A percentile compares a stretch with the other conserved stretches of the same genome.
Evolutionary conservation across 2,329 filamentous ascomycete genomes (phyloP).

Genomic region (Orbilia javanica): DNA sequence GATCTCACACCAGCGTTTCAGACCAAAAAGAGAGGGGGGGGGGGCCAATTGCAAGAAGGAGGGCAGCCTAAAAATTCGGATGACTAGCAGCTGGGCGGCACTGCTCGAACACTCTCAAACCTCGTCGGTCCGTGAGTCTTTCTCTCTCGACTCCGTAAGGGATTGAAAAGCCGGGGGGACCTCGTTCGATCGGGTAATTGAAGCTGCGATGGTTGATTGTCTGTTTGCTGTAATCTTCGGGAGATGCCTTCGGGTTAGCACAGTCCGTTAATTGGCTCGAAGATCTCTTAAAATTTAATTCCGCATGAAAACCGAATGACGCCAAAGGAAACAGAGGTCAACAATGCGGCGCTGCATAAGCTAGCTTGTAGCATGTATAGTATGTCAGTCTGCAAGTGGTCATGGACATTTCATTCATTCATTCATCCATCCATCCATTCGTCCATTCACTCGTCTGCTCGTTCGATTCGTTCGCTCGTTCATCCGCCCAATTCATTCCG

Average conservation of each 20-base stretch:
- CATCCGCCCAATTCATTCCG: slow-evolving; percentile 7
- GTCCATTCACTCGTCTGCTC: too few relatives aligned
- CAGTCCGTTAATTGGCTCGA: neutral
- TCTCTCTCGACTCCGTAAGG: neutral
- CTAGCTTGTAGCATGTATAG: neutral
- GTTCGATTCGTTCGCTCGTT: neutral
- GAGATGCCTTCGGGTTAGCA: slow-evolving; percentile 16
- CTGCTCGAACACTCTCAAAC: slow-evolving; percentile 31
- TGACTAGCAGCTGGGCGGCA: slow-evolving; percentile 6
- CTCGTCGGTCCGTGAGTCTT: slow-evolving; percentile 39
- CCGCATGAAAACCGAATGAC: neutral
- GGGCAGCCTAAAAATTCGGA: slow-evolving; percentile 43
- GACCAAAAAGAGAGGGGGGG: slow-evolving; percentile 5
- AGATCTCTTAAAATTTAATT: neutral
- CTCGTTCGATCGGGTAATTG: slow-evolving; percentile 48
- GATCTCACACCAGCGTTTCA: slow-evolving; percentile 59
- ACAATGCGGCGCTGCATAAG: neutral
- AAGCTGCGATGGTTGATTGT: neutral
- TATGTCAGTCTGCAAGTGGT: slow-evolving; percentile 22
- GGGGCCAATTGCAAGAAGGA: too few relatives aligned
- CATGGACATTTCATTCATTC: slow-evolving; percentile 12
- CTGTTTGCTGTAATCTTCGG: slow-evolving; percentile 9
- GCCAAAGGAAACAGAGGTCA: neutral
- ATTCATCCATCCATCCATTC: slow-evolving; percentile 6
- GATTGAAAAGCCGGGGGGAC: slow-evolving; percentile 25